phyloP scores from a whole-genome alignment of 345 rosid genomes.

The Trapa incisa region DNA sequence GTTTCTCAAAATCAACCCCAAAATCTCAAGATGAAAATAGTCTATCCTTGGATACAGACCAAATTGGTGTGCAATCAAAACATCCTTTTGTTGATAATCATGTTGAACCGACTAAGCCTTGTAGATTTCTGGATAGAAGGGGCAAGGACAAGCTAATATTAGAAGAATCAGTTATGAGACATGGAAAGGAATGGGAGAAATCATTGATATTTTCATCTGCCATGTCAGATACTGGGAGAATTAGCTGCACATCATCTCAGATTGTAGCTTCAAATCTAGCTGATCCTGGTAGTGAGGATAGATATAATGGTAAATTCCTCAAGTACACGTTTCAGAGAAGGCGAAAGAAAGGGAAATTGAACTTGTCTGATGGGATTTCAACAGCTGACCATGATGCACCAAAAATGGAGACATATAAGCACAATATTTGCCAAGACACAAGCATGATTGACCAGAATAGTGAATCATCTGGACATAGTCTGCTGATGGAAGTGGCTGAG shows the following conservation, averaged over 20 bases:
- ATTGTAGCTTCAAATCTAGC: constrained; percentile 20
- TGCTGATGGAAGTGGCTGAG: constrained; percentile 36
- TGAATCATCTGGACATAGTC: constrained; percentile 38
- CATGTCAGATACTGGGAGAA: constrained; percentile 15
- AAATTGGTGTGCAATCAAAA: neutral
- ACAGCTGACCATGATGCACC: constrained; percentile 10
- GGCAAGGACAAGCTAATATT: constrained; percentile 10
- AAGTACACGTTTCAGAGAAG: constrained; percentile 71
- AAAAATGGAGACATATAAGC: constrained; percentile 26
- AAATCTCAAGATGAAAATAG: neutral
- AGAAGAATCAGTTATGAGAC: constrained; percentile 17
- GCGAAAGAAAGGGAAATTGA: constrained; percentile 48
- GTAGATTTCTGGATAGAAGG: constrained; percentile 9
- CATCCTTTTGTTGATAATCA: neutral
- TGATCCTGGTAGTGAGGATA: constrained; percentile 22
- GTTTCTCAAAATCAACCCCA: neutral
- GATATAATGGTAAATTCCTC: constrained; percentile 30
- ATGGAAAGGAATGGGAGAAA: constrained; percentile 19
- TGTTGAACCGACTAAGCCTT: constrained; percentile 11
- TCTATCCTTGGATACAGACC: constrained; percentile 2
- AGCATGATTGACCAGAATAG: constrained; percentile 24
- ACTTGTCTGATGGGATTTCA: constrained; percentile 39
- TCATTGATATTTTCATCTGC: constrained; percentile 19
- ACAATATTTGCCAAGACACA: constrained; percentile 26
- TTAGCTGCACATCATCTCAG: constrained; percentile 10